A percentile compares a stretch with the other conserved stretches of the same genome.
Conservation (phyloP, 208 protist species). For the Acanthamoeba healyi region DNA sequence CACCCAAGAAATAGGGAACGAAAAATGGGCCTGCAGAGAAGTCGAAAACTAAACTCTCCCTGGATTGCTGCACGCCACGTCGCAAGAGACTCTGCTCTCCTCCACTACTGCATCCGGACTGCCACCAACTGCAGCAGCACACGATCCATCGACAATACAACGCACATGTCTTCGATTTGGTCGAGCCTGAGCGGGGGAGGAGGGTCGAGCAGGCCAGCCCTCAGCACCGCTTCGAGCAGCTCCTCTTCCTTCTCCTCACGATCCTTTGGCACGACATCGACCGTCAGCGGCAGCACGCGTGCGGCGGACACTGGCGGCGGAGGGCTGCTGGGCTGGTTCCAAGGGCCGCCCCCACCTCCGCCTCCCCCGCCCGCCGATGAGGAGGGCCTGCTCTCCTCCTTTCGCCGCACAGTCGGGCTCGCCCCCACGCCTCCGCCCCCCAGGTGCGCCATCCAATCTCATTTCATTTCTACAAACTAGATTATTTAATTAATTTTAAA, state of each 20-base stretch:
- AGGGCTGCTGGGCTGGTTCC: neutral
- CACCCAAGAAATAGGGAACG: too few species aligned
- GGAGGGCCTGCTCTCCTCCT: conserved; percentile 5
- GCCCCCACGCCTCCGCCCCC: neutral
- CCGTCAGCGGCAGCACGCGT: neutral
- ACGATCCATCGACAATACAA: neutral
- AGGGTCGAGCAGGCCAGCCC: neutral
- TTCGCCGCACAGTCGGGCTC: neutral
- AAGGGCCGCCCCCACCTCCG: neutral
- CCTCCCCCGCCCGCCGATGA: conserved; percentile 10
- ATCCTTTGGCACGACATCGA: neutral
- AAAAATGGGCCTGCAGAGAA: too few species aligned
- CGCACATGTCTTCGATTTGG: neutral
- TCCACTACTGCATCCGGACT: neutral
- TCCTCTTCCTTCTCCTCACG: too few species aligned
- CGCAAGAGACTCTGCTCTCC: too few species aligned
- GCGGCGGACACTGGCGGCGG: neutral
- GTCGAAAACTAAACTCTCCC: too few species aligned
- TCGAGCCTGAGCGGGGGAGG: neutral
- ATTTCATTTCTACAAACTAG: too few species aligned
- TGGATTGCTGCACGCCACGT: too few species aligned
- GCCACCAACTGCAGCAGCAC: neutral
- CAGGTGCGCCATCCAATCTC: too few species aligned
- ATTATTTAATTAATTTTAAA: neutral
- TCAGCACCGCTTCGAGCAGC: neutral